Conservation (phyloP, 2,329 filamentous ascomycete species). For the Zymoseptoria brevis region DNA sequence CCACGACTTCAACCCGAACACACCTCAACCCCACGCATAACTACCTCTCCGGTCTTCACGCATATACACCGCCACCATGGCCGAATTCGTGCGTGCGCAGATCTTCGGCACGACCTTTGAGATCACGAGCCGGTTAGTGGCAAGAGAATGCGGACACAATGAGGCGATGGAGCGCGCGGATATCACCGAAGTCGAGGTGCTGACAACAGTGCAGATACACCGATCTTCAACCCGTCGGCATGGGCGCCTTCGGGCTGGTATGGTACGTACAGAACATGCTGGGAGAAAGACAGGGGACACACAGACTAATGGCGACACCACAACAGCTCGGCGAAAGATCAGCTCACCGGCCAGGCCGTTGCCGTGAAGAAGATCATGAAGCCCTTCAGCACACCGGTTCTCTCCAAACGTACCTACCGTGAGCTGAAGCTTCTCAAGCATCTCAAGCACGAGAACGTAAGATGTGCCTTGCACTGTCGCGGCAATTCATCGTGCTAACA, state of each 20-base stretch:
- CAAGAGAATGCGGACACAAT: conserved; percentile 7
- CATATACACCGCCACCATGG: conserved; percentile 51
- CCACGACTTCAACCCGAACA: neutral
- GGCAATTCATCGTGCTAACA: conserved; percentile 4
- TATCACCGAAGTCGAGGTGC: conserved; percentile 8
- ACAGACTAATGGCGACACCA: conserved; percentile 7
- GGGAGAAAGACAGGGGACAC: conserved; percentile 3
- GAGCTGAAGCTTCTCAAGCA: conserved; percentile 97
- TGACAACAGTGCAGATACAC: conserved; percentile 62
- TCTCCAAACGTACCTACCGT: conserved; percentile 95
- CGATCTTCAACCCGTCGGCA: conserved; percentile 94
- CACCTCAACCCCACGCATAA: neutral
- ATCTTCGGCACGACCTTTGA: conserved; percentile 96
- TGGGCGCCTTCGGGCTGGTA: conserved; percentile 97
- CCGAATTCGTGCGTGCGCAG: conserved; percentile 97
- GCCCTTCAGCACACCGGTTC: conserved; percentile 96
- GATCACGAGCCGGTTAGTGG: conserved; percentile 84
- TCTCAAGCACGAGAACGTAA: conserved; percentile 89
- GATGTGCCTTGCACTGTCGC: conserved; percentile 1
- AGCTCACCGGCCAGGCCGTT: conserved; percentile 93
- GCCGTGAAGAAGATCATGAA: conserved; percentile 99
- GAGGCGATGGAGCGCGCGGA: conserved; percentile 1
- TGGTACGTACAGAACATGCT: conserved; percentile 53
- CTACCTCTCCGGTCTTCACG: conserved; percentile 1
- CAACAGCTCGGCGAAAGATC: conserved; percentile 84